Conservation (phyloP, 2,329 filamentous ascomycete genomes). For the Tolypocladium nubicola region DNA sequence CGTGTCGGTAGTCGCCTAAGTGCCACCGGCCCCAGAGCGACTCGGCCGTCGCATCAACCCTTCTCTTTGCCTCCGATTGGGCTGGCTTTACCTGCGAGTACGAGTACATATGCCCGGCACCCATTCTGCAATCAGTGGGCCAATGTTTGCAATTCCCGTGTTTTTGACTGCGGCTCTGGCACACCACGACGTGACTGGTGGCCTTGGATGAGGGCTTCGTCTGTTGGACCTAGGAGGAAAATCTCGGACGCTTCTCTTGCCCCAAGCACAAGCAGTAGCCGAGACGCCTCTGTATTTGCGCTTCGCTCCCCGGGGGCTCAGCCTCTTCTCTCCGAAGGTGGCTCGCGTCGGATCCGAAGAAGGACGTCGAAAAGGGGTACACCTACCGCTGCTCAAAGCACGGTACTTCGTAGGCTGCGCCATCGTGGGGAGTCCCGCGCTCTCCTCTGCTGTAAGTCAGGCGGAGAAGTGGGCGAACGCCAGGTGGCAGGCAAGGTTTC, state of each 20-base stretch:
- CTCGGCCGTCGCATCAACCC: constrained; percentile 3
- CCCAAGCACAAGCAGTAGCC: background rate
- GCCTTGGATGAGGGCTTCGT: background rate
- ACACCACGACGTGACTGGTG: background rate
- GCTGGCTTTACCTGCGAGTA: background rate
- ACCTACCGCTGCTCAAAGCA: background rate
- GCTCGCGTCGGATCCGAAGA: background rate
- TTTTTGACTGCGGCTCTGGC: background rate
- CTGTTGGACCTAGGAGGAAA: background rate
- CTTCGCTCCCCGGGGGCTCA: background rate
- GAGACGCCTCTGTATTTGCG: background rate
- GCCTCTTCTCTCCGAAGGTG: background rate
- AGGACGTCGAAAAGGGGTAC: background rate
- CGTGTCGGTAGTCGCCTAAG: constrained; percentile 5
- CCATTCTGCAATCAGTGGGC: background rate
- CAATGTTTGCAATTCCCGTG: background rate
- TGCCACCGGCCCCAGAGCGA: background rate
- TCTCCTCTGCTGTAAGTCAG: background rate
- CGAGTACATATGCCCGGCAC: background rate
- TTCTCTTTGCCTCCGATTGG: background rate
- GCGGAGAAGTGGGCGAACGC: background rate
- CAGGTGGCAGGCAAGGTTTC: constrained; percentile 1
- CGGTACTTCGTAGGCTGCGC: background rate
- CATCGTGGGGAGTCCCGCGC: background rate
- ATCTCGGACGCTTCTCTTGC: background rate